Evolutionary conservation across 495 filamentous ascomycete genomes (phyloP), one percentile per base, ranked within the genome.

Genomic region (Annulohypoxylon nitens): DNA sequence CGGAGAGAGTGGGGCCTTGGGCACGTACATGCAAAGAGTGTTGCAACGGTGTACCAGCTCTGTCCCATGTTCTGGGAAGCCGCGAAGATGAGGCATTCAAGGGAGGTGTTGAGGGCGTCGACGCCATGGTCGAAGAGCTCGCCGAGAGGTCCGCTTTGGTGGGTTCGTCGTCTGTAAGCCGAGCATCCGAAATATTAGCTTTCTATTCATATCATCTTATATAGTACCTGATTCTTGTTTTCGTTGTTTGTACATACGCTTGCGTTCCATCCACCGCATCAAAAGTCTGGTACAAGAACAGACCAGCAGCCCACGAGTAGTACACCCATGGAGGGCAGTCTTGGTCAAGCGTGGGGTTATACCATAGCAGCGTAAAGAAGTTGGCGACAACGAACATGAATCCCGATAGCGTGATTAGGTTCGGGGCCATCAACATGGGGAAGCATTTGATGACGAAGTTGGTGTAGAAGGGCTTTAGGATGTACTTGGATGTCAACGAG

Each of bases 91-190:
- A 99, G 85, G 18, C 93, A 93, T 74, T 97, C 96, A 75, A 99
- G 88, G n/a, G 89, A 90, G 26, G 96, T 99, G 79, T 99, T 99
- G 80, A 93, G 89, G 36, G 96, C 96, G 81, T 99, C 96, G 74
- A 99, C 96, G 74, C 96, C 95, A 82, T 98, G 96, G 79, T 99
- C 96, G 80, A 99, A 99, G 30, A 99, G 87, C 81, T 99, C 96
- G 60, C 96, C 96, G 61, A 98, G 84, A 48, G 96, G 96, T 2
- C 96, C 96, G 79, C 93, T 97, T 77, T 98, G 96, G 57, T 85
- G 90, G 20, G 96, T 99, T 78, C 96, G 90, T 76, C 96, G 89
- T 59, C 92, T 93, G 69, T 41, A 36, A 30, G 60, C 5, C 47
- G 10, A 33, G 37, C 20, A 23, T 23, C 66, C 34, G 36, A 11